Evolutionary conservation across 495 filamentous ascomycete genomes (phyloP).

Genomic region (Immersiella caudata): DNA sequence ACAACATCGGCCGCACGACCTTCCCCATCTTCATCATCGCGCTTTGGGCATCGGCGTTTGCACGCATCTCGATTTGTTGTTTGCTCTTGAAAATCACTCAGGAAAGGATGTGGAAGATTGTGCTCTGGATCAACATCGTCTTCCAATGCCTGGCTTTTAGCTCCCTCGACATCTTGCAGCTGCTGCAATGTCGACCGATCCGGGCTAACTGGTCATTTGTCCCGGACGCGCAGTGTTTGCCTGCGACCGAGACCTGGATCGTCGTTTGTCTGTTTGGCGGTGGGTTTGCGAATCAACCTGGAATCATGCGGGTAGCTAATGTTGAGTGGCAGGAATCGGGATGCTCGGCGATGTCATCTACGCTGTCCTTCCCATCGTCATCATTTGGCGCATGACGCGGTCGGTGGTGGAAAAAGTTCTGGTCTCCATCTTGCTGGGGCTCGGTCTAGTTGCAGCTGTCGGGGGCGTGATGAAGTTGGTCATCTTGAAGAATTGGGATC

Average conservation of each 20-base stretch:
- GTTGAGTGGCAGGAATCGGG: background rate
- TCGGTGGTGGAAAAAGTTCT: constrained; percentile 17
- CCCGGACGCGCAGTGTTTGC: background rate
- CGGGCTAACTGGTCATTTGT: constrained; percentile 7
- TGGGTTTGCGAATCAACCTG: background rate
- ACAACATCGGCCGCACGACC: constrained; percentile 4
- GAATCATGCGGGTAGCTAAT: no score
- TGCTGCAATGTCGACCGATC: constrained; percentile 16
- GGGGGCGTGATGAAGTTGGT: constrained; percentile 10
- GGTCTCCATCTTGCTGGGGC: constrained; percentile 10
- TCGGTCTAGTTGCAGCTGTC: constrained; percentile 11
- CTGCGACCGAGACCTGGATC: background rate
- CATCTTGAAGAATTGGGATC: constrained; percentile 12
- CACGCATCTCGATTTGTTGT: constrained; percentile 13
- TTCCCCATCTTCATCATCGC: constrained; percentile 11
- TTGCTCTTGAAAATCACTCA: constrained; percentile 4
- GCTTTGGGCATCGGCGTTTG: constrained; percentile 13
- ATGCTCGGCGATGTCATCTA: constrained; percentile 16
- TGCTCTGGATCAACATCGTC: constrained; percentile 11
- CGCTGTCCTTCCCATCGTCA: constrained; percentile 12
- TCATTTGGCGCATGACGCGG: constrained; percentile 19
- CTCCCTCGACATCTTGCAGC: background rate
- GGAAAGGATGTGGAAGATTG: background rate
- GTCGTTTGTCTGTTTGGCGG: constrained; percentile 13
- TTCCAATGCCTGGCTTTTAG: constrained; percentile 2